Evolutionary conservation across 73 alveolate genomes (phyloP).

Genomic region (Diophrys sp.): DNA sequence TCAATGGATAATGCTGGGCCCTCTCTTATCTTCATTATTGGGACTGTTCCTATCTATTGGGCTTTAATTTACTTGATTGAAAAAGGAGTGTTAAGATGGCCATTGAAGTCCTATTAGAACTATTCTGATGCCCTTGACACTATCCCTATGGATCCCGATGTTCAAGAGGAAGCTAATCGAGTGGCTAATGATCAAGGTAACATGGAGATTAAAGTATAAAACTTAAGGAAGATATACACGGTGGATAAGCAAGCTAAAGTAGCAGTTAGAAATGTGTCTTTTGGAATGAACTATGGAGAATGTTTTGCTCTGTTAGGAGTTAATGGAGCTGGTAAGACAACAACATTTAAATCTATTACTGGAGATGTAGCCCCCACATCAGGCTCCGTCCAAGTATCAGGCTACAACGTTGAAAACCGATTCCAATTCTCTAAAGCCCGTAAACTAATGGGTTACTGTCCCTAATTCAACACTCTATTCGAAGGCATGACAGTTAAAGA

Average conservation of each 20-base stretch:
- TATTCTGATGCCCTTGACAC: not conserved
- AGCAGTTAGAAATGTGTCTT: conserved; percentile 83
- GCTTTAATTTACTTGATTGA: conserved; percentile 17
- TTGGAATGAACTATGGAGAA: conserved; percentile 95
- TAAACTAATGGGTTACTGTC: conserved; percentile 84
- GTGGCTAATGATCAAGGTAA: conserved; percentile 15
- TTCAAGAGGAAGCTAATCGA: conserved; percentile 29
- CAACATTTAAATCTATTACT: conserved; percentile 87
- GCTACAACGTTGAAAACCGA: conserved; percentile 44
- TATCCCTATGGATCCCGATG: conserved; percentile 33
- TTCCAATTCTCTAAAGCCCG: conserved; percentile 60
- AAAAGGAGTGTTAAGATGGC: not conserved
- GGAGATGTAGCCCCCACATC: conserved; percentile 67
- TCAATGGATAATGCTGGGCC: conserved; percentile 63
- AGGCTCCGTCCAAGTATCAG: conserved; percentile 63
- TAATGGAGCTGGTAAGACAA: conserved; percentile 99
- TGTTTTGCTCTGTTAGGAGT: conserved; percentile 97
- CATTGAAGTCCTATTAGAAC: not conserved
- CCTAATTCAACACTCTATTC: conserved; percentile 84
- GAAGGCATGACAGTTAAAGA: conserved; percentile 77
- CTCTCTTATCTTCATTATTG: conserved; percentile 30
- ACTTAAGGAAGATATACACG: conserved; percentile 65
- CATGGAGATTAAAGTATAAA: conserved; percentile 42
- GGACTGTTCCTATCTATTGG: conserved; percentile 30
- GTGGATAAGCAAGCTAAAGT: conserved; percentile 12